A percentile compares a stretch with the other conserved stretches of the same genome.
phyloP scores from a whole-genome alignment of 352 stramenopile genomes.

The Phytophthora fragariae region DNA sequence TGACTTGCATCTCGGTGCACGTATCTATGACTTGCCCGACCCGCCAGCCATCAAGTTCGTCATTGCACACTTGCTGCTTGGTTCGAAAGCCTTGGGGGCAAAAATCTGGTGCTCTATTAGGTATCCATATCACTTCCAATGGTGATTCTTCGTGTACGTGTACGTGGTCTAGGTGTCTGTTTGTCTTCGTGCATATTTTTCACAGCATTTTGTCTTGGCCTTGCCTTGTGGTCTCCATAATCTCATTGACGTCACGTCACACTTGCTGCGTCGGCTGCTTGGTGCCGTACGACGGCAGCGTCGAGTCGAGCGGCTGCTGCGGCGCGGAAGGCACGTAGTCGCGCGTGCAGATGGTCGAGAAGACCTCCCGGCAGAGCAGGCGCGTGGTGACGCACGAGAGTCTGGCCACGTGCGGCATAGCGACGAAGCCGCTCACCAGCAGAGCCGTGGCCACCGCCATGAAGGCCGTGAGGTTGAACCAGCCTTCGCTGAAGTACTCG shows the following conservation, averaged over 20 bases:
- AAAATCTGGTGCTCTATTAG: not conserved
- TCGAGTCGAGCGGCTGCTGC: constrained; percentile 6
- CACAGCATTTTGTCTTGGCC: constrained; percentile 11
- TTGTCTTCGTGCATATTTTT: constrained; percentile 16
- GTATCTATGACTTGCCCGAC: not conserved
- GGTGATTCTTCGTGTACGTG: not conserved
- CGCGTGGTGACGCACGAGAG: constrained; percentile 57
- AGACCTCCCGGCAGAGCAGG: constrained; percentile 58
- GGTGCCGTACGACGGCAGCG: constrained; percentile 34
- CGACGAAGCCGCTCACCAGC: constrained; percentile 42
- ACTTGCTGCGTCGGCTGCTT: constrained; percentile 33
- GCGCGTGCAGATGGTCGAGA: constrained; percentile 41
- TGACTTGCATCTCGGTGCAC: not conserved
- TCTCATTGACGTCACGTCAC: constrained; percentile 17
- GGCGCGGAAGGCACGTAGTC: constrained; percentile 20
- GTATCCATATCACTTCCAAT: not conserved
- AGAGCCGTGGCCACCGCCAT: constrained; percentile 34
- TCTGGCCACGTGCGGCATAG: constrained; percentile 59
- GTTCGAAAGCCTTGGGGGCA: not conserved
- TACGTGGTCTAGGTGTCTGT: not conserved
- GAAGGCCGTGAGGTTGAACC: constrained; percentile 35
- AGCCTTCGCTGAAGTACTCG: constrained; percentile 40
- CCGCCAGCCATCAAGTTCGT: not conserved
- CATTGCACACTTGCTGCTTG: not conserved
- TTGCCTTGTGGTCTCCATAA: not conserved